These are phyloP conservation scores for Claviceps sp. DNA, from an alignment of 2,329 filamentous ascomycete genomes.

Conservation along the genomic window DNA sequence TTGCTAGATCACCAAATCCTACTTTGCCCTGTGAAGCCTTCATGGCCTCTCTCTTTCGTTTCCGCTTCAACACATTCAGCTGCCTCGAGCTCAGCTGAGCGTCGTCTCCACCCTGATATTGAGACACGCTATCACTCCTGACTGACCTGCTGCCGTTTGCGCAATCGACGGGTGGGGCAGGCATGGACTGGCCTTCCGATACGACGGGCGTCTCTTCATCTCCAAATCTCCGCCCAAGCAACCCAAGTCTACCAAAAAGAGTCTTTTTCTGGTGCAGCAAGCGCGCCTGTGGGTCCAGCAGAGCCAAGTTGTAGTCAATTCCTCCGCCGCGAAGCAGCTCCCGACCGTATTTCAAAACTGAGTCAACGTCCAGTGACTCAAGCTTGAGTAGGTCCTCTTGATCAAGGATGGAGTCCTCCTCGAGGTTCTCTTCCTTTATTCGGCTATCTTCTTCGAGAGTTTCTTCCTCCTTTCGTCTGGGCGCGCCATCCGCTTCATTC, in stretches of 20 bases:
- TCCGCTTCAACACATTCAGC: conserved; percentile 86
- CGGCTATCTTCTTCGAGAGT: conserved; percentile 21
- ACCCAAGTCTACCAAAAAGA: conserved; percentile 64
- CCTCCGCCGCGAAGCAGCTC: conserved; percentile 74
- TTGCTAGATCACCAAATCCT: conserved; percentile 74
- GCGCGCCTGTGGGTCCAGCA: conserved; percentile 67
- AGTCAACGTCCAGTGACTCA: conserved; percentile 60
- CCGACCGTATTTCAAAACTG: conserved; percentile 72
- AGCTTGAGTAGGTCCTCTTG: conserved; percentile 56
- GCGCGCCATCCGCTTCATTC: conserved; percentile 54
- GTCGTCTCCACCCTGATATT: conserved; percentile 43
- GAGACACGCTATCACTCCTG: conserved; percentile 24
- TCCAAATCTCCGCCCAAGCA: conserved; percentile 72
- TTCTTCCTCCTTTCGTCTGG: conserved; percentile 28
- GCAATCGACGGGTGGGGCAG: conserved; percentile 31
- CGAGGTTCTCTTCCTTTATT: conserved; percentile 50
- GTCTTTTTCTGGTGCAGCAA: conserved; percentile 85
- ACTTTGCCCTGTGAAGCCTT: conserved; percentile 77
- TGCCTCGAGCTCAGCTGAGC: conserved; percentile 77
- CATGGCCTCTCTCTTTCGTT: conserved; percentile 80
- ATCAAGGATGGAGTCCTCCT: conserved; percentile 27
- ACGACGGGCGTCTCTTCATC: conserved; percentile 60
- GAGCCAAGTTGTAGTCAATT: conserved; percentile 72
- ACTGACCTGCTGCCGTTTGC: conserved; percentile 19
- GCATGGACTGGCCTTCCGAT: conserved; percentile 30